Conservation (phyloP, 2,329 filamentous ascomycete species). For the Nemania bipapillata region DNA sequence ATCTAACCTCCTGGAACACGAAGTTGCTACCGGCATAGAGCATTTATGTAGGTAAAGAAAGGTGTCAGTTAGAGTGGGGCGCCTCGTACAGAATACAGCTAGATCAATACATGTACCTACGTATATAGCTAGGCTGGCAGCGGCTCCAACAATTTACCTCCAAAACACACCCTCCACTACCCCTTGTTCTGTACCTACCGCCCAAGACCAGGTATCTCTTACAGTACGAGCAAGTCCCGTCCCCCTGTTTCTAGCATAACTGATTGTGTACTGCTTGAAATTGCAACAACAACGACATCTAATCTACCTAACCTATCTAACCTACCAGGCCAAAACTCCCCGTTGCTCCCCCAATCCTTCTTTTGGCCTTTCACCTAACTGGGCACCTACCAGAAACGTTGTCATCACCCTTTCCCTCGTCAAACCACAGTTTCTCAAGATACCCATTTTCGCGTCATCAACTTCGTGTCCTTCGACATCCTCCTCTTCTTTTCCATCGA, state of each 20-base stretch:
- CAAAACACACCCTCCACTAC: slow-evolving; percentile 12
- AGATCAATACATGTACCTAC: neutral
- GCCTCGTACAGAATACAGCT: no score
- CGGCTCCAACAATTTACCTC: slow-evolving; percentile 24
- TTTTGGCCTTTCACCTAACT: slow-evolving; percentile 43
- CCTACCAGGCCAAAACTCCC: slow-evolving; percentile 32
- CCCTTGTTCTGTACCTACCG: neutral
- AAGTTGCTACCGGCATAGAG: no score
- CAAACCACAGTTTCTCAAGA: slow-evolving; percentile 44
- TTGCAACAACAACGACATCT: slow-evolving; percentile 35
- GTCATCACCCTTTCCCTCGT: slow-evolving; percentile 35
- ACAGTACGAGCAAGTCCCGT: slow-evolving; percentile 12
- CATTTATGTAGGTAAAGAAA: no score
- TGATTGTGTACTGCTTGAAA: slow-evolving; percentile 38
- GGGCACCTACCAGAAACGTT: slow-evolving; percentile 35
- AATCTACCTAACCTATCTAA: no score
- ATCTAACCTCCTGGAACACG: no score
- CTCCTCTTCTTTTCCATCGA: slow-evolving; percentile 16
- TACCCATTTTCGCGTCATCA: slow-evolving; percentile 48
- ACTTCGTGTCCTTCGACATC: slow-evolving; percentile 37
- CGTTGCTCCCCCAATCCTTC: slow-evolving; percentile 39
- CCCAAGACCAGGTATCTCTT: neutral
- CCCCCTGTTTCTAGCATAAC: slow-evolving; percentile 32
- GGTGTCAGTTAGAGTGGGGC: no score
- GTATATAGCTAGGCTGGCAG: slow-evolving; percentile 5